Base-by-base conservation (phyloP, 2,329 filamentous ascomycete species). In the Diaporthe sp. region DNA sequence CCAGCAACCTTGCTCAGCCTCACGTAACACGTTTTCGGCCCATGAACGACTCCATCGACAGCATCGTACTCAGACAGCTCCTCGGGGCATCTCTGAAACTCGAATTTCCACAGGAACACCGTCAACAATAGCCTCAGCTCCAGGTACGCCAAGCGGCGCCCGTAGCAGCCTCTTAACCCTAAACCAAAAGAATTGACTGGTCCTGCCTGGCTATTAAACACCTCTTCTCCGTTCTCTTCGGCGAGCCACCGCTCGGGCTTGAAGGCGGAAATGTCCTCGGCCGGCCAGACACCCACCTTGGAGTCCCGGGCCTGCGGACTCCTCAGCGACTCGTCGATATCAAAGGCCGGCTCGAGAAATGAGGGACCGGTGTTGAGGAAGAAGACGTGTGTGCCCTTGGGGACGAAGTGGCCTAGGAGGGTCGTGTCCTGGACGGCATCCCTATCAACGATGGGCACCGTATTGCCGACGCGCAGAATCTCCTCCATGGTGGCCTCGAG, bases 401-500 rank as follows among this genome's bases (percentile, higher is more conserved):
- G 85, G 0, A 87, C 79, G 50, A 80, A 78, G 79, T 85, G 85
- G 1, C 80, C 80, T 4, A 82, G 83, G 1, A 87, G 78, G 7
- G 74, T 78, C 71, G 86, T 84, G 35, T 85, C 84, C 6, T 77
- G 78, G 39, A 85, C 65, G 0, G 84, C 82, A 75, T 86, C 80
- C 10, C 85, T 83, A n/a, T 86, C 84, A 2, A 84, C 85, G 81
- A 85, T 84, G 32, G 85, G 85, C 58, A 86, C 86, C 4, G 85
- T 84, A 2, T 85, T 84, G 73, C 86, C 86, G 79, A 82, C 84
- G 55, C 86, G 84, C 7, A 87, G 81, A 0, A 84, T 83, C 78
- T 88, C 86, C 69, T 84, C 83, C 80, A 85, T 86, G 51, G 87
- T 82, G 69, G 85, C 86, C 75, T 86, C 84, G 7, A 87, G 79